Base-by-base conservation (phyloP, 495 filamentous ascomycete species). In the Penicillium herquei region DNA sequence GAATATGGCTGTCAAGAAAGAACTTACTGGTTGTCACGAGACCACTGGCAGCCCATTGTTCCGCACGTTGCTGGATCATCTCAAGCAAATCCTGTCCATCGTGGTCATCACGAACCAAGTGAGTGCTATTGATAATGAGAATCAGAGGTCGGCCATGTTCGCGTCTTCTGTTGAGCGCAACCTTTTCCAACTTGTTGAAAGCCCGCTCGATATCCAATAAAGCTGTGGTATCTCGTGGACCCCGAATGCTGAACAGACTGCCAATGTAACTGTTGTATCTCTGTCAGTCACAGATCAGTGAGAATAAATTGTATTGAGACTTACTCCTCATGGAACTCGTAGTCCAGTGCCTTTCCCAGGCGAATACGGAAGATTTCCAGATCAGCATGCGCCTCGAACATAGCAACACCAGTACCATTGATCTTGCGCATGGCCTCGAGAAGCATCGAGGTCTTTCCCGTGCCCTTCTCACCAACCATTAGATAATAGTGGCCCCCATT, bases 121-220 rank as follows among this genome's bases (percentile, higher is more conserved):
- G 94, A 46, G 89, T 87, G 60, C 87, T 87, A 67, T 98, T 98
- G 65, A 98, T 83, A 65, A 98, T 93, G 49, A 98, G 66, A 9
- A 98, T 75, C 35, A 98, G 67, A 14, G 94, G 94, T 7, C 62
- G 50, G 52, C 81, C 78, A 7, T 83, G 81, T 41, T 70, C 71
- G 18, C 74, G 64, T n/a, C 86, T 80, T 39, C 90, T 81, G 52
- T 68, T 74, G 16, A 97, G 65, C 0, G 94, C 94, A 8, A 97
- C 89, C 71, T 98, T 98, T 68, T 98, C 93, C 6, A 98, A 74
- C 70, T 98, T 97, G 78, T 98, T 98, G 71, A 98, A 86, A 1
- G 94, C 94, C 13, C 94, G 83, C 64, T 98, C 94, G 48, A 98
- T 96, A 61, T 98, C 94, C 12, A 98, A 76, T 14, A 98, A 69